Evolutionary conservation across 495 filamentous ascomycete species (phyloP), one percentile per base, ranked within the genome.

Genomic region (Aspergillus indologenus): DNA sequence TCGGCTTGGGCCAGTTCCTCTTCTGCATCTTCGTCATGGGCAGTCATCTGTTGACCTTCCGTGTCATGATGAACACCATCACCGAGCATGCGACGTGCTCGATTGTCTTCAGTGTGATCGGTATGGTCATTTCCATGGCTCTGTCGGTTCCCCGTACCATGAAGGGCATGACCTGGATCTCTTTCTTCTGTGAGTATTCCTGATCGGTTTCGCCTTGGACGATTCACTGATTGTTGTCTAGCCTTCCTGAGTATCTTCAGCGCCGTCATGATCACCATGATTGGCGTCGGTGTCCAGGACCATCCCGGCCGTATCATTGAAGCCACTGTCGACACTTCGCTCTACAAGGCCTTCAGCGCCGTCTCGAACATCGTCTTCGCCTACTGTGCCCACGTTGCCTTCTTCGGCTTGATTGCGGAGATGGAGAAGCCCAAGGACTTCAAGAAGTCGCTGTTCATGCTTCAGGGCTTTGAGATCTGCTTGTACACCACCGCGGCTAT

Each of bases 371-470:
- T 77, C 48, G 67, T 77, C 42, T 77, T 77, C 47, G 73, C 77
- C 9, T 77, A 73, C 66, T 65, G 69, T 71, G 76, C 87, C 58
- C 81, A 90, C 75, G 75, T 89, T 65, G 82, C 88, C 63, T 87
- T 88, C 71, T 89, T 92, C 72, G 81, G 78, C 50, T 87, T 92
- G 73, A 88, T 90, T 68, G 84, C 86, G 44, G 90, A 93, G 69
- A 85, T 90, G 71, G 81, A 86, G 65, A 82, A 85, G 0, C 87
- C 87, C 0, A 66, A 70, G 20, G 83, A 87, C 58, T 90, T 83
- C 65, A 75, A 77, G 56, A 89, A 88, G 69, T 80, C 88, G 0
- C 80, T 91, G 22, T 77, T 77, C 29, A 68, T 84, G 50, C 83
- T 90, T 2, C 86, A 89, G 63, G 66, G 80, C 53, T 75, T 81